These are phyloP conservation scores for Cucumis melo DNA, from an alignment of 306 rosid genomes.

Conservation along the genomic window DNA sequence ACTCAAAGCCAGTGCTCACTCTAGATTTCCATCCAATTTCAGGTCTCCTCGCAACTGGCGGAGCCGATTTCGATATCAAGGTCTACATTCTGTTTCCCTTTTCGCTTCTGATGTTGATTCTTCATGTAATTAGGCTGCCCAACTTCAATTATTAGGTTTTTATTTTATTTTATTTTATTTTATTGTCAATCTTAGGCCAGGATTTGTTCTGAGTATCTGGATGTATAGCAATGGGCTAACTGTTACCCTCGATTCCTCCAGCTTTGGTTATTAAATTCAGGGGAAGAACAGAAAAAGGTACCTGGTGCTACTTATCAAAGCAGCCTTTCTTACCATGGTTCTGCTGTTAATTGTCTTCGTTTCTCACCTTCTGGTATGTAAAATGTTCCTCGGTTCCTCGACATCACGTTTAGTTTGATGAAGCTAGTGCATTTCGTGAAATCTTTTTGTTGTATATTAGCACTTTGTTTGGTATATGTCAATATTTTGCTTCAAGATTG, in stretches of 20 bases:
- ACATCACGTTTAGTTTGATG: neutral
- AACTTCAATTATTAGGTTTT: neutral
- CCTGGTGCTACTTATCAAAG: conserved; percentile 54
- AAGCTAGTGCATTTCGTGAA: neutral
- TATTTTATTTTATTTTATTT: no score
- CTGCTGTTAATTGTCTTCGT: conserved; percentile 76
- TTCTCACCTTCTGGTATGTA: conserved; percentile 69
- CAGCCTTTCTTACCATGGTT: conserved; percentile 56
- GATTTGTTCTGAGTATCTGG: neutral
- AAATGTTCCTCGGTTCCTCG: neutral
- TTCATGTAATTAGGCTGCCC: neutral
- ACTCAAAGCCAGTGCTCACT: conserved; percentile 61
- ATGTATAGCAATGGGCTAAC: neutral
- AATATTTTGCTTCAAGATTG: neutral
- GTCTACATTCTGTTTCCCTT: conserved; percentile 12
- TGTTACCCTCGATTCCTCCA: conserved; percentile 15
- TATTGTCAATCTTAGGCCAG: neutral
- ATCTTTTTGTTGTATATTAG: neutral
- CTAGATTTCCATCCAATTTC: conserved; percentile 74
- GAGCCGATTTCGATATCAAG: conserved; percentile 97
- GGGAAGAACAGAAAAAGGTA: conserved; percentile 40
- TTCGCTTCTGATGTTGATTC: neutral
- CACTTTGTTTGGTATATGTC: neutral
- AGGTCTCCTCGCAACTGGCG: conserved; percentile 78
- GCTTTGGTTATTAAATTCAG: conserved; percentile 58